Conservation (phyloP, 352 stramenopile genomes). For the Pythium dissotocum region DNA sequence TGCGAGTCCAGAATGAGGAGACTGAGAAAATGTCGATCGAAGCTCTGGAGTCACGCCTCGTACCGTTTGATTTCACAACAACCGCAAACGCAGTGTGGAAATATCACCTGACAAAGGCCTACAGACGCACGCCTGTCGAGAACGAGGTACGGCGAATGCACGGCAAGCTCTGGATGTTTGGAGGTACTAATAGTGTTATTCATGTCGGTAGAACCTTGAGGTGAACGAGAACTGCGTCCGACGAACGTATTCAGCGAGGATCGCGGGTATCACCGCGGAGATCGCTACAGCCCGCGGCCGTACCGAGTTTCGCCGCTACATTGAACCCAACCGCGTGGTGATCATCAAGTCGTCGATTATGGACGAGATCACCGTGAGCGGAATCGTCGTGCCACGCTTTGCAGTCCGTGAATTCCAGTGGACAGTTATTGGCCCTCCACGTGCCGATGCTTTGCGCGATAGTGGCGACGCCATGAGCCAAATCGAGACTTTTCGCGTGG, state of each 20-base stretch:
- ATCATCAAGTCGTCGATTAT: conserved; percentile 21
- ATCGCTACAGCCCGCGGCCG: conserved; percentile 3
- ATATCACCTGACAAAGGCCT: conserved; percentile 13
- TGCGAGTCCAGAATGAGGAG: conserved; percentile 15
- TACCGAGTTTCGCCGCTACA: conserved; percentile 14
- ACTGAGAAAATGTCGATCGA: conserved; percentile 15
- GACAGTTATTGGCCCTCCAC: conserved; percentile 12
- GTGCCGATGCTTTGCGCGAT: background rate
- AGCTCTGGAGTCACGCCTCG: conserved; percentile 15
- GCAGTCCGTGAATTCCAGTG: conserved; percentile 18
- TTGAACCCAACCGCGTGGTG: conserved; percentile 15
- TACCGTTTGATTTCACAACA: conserved; percentile 13
- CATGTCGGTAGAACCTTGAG: background rate
- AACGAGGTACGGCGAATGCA: background rate
- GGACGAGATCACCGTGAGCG: conserved; percentile 1
- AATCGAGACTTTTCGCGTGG: conserved; percentile 14
- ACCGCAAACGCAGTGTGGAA: conserved; percentile 18
- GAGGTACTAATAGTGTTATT: too few species aligned
- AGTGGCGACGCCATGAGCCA: conserved; percentile 12
- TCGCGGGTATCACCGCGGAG: background rate
- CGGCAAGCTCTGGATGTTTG: too few species aligned
- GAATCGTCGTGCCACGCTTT: background rate
- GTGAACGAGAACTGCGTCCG: conserved; percentile 8
- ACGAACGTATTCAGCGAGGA: conserved; percentile 1
- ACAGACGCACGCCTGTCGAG: background rate